Base-by-base conservation (phyloP, 2,329 filamentous ascomycete species). In the Aspergillus tanneri region DNA sequence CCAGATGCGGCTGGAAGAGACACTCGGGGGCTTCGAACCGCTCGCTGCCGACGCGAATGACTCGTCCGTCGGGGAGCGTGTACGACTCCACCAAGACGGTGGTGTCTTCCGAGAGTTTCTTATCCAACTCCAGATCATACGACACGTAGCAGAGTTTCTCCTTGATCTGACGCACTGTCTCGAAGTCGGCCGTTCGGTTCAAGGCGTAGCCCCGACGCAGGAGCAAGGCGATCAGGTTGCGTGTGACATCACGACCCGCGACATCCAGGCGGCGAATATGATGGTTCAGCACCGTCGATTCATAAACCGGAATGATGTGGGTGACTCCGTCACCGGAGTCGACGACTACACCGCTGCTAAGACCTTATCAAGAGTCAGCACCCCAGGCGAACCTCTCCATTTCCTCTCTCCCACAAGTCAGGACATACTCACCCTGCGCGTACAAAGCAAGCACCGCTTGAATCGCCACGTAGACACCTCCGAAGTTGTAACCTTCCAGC, bases 141-240 rank as follows among this genome's bases (percentile, higher is more conserved):
- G 91, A 96, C 48, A 99, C 92, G 71, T 99, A 99, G 80, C 93
- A 97, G 43, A 99, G 87, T 80, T 99, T 99, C 80, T 99, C 93
- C 77, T 99, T 99, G 78, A 99, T 97, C 72, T 97, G 92, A 54
- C 93, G 88, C 47, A 99, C 93, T 3, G 93, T 99, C 74, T 99
- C 93, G 72, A 99, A 99, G 71, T 99, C 93, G 68, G 93, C 93
- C 10, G 93, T 99, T 70, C 93, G 85, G 82, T 99, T 99, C 54
- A 99, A 84, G 27, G 93, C 90, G 72, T 99, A 99, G 36, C 93
- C 93, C 60, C 93, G 85, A 65, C 93, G 89, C 49, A 96, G 82
- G 16, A 99, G 85, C 41, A 99, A 85, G 42, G 90, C 90, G 71
- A 99, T 99, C 56, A 99, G 82, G 73, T 99, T 97, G 64, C 92